phyloP scores from a whole-genome alignment of 305 asterid species.

The Solanum aculeatissimum region DNA sequence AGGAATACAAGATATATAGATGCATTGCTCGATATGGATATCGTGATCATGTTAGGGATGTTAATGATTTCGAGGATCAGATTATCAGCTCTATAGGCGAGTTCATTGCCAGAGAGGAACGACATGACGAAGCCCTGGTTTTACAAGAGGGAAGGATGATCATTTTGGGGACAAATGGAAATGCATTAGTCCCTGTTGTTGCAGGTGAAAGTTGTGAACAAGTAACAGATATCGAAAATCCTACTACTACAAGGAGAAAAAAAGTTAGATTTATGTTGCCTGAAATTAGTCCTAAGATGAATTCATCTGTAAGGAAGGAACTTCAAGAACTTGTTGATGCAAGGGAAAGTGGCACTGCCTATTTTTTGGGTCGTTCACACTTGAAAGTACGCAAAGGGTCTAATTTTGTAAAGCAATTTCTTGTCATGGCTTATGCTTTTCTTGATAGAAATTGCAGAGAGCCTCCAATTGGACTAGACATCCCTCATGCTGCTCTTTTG shows the following conservation, averaged over 20 bases:
- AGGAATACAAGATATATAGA: conserved; percentile 56
- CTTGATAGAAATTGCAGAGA: conserved; percentile 71
- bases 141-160: conserved; percentile 67
- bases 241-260: conserved; percentile 11
- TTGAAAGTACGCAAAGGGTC: conserved; percentile 57
- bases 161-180: conserved; percentile 46
- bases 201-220: conserved; percentile 4
- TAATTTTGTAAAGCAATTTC: conserved; percentile 45
- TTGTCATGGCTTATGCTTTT: conserved; percentile 44
- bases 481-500: conserved; percentile 83
- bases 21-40: conserved; percentile 77
- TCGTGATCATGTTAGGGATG: conserved; percentile 51
- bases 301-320: conserved; percentile 39
- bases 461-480: conserved; percentile 66
- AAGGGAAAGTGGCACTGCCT: conserved; percentile 80
- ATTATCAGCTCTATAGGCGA: conserved; percentile 76
- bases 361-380: conserved; percentile 74
- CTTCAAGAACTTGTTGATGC: conserved; percentile 69
- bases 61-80: conserved; percentile 69
- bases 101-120: conserved; percentile 50
- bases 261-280: conserved; percentile 59
- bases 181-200: conserved; percentile 36
- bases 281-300: conserved; percentile 47
- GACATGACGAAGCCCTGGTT: conserved; percentile 30
- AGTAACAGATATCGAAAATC: conserved; percentile 11